Base-by-base conservation (phyloP, 164 flowering plant genomes). In the Taxillus chinensis region DNA sequence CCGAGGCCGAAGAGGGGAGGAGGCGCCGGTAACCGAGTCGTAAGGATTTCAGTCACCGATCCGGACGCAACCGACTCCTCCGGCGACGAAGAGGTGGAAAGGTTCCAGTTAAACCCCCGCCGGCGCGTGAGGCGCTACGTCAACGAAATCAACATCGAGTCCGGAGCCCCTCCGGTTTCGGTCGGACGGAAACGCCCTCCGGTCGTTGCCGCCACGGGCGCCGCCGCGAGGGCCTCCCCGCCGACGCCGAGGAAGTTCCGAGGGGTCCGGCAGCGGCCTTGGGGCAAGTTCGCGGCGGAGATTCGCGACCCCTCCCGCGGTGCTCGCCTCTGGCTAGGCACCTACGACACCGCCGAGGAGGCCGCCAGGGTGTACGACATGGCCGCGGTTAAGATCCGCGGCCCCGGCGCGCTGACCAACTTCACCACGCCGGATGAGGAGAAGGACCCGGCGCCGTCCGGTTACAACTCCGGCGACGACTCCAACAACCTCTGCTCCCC, bases 251-350 rank as follows among this genome's bases (percentile, higher is more conserved):
- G 62, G 75, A 92, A 92, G 81, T 89, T 75, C 62, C 76, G 95
- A 0, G 98, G 98, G 0, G 98, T 92, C 0, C 67, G 98, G 52
- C 92, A 79, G 42, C 75, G 98, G 63, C 90, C 91, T 2, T 92
- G 98, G 96, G 98, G 96, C 0, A 92, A 92, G 65, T 92, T 95
- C 95, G 98, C 98, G 7, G 96, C 98, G 0, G 98, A 92, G 81
- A 92, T 92, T 57, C 73, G 98, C 41, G 98, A 92, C 74, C 96
- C 96, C 5, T 66, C 73, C 3, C 41, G 78, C 7, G 82, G 86
- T 0, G 80, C 77, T 0, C 78, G 98, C 64, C 64, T 89, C 0
- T 92, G 98, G 98, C 70, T 92, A 8, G 98, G 98, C 0, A 92
- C 98, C 0, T 92, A 67, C 62, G 79, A 85, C 45, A 91, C 98